Evolutionary conservation across 1,284 basidiomycete genomes (phyloP).

Genomic region (Xanthoconium separans): DNA sequence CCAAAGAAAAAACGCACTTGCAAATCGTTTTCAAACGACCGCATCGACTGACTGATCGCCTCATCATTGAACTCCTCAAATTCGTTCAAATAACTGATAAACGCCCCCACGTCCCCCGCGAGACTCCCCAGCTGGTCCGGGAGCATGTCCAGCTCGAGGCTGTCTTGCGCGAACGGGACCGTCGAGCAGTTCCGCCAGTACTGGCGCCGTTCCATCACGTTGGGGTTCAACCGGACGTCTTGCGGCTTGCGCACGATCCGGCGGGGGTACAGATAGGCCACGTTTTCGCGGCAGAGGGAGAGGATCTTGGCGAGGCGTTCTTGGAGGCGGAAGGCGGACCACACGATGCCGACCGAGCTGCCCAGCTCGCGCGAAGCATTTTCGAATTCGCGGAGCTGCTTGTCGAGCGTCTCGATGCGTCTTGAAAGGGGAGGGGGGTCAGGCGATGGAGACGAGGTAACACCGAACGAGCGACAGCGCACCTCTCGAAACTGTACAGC

Average conservation of each 20-base stretch:
- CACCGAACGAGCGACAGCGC: too few species aligned
- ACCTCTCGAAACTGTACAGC: slow-evolving; percentile 13
- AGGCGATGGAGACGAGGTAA: background rate
- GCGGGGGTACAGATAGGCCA: slow-evolving; percentile 34
- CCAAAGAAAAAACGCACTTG: slow-evolving; percentile 33
- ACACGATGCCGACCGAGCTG: slow-evolving; percentile 36
- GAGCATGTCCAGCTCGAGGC: slow-evolving; percentile 30
- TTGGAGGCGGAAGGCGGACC: slow-evolving; percentile 31
- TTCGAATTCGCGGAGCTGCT: slow-evolving; percentile 35
- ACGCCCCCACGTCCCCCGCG: slow-evolving; percentile 47
- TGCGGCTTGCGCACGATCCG: slow-evolving; percentile 26
- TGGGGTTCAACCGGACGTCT: slow-evolving; percentile 27
- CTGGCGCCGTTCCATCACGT: slow-evolving; percentile 29
- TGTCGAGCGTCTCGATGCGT: slow-evolving; percentile 31
- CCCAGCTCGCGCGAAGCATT: slow-evolving; percentile 35
- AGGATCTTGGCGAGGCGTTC: slow-evolving; percentile 34
- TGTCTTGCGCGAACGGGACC: slow-evolving; percentile 12
- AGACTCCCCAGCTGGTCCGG: slow-evolving; percentile 42
- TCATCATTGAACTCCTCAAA: slow-evolving; percentile 59
- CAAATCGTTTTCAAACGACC: slow-evolving; percentile 48
- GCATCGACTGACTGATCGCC: slow-evolving; percentile 49
- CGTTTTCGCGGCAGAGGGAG: slow-evolving; percentile 35
- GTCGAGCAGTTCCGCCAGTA: slow-evolving; percentile 23
- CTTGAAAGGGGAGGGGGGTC: slow-evolving; percentile 13
- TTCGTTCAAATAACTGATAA: slow-evolving; percentile 50